Evolutionary conservation across 179 eudicot genomes (phyloP).

Genomic region (Camellia oleifera): DNA sequence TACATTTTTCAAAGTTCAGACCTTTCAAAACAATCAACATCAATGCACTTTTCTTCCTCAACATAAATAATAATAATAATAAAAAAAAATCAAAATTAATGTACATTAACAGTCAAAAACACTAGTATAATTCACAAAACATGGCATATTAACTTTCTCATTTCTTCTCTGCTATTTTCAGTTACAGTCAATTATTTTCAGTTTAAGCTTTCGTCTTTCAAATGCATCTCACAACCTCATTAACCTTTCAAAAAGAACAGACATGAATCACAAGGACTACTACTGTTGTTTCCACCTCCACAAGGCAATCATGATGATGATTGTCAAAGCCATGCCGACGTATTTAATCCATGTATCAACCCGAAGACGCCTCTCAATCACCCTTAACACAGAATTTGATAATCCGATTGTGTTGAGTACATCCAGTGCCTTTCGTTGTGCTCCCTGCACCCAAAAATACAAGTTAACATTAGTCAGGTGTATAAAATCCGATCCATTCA

Average conservation of each 20-base stretch:
- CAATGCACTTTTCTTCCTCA: no score
- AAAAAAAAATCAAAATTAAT: no score
- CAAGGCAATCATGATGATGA: constrained; percentile 53
- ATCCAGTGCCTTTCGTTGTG: constrained; percentile 85
- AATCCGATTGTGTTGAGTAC: constrained; percentile 76
- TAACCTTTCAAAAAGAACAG: neutral
- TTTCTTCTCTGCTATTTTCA: neutral
- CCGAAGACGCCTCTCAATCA: constrained; percentile 79
- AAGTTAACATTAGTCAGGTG: neutral
- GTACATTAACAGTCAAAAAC: no score
- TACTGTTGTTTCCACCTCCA: constrained; percentile 67
- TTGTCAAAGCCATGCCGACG: constrained; percentile 72
- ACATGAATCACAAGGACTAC: neutral
- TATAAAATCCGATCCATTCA: neutral
- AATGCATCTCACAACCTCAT: neutral
- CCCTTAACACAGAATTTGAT: constrained; percentile 73
- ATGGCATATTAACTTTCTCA: neutral
- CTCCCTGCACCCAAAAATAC: constrained; percentile 54
- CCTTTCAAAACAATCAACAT: no score
- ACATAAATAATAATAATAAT: no score
- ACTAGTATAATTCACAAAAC: neutral
- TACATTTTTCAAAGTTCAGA: no score
- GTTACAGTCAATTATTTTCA: neutral
- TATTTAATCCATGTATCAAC: constrained; percentile 80
- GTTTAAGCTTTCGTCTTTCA: neutral